Base-by-base conservation (phyloP, 2,329 filamentous ascomycete genomes). In the Neofusicoccum cordaticola region DNA sequence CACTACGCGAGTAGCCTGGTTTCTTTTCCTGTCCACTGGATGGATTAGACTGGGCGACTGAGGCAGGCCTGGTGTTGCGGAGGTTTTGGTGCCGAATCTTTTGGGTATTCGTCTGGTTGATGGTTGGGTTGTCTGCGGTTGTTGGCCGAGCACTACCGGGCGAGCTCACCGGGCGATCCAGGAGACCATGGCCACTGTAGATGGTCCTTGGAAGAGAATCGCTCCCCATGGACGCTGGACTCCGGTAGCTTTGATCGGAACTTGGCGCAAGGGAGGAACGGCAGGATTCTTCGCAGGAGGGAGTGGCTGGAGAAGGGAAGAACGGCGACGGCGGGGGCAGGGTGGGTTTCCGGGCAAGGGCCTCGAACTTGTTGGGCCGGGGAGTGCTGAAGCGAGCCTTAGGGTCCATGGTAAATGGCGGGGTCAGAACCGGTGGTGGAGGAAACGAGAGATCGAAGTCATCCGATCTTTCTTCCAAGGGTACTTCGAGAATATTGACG, bases 401-500 rank as follows among this genome's bases (percentile, higher is more conserved):
- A 0, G 91, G 91, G 69, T 92, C 84, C 86, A 92, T 88, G 17
- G 81, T 78, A 4, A 70, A 81, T 87, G 70, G 86, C 80, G 4
- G 89, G 92, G 65, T 84, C 86, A 47, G 50, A 22, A 39, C 34
- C 3, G 62, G 27, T 17, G 35, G 27, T 17, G 52, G 42, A 2
- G 62, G 15, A 41, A 44, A 48, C 1, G 13, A 22, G 35, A 42
- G 22, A 17, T 60, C 17, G 41, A 51, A 41, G 42, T 58, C 35
- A 17, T 58, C 53, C 12, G 52, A 50, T 34, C 8, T 47, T 31
- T 58, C 53, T 35, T 96, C 90, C 39, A 86, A 81, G 13, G 94
- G 94, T 11, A 98, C 87, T 63, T 90, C 88, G 64, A 98, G 81
- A 13, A 92, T 86, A 78, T 98, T 97, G 74, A 97, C 86, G 2